Evolutionary conservation across 495 filamentous ascomycete species (phyloP).

Genomic region (Gamarada debralockiae): DNA sequence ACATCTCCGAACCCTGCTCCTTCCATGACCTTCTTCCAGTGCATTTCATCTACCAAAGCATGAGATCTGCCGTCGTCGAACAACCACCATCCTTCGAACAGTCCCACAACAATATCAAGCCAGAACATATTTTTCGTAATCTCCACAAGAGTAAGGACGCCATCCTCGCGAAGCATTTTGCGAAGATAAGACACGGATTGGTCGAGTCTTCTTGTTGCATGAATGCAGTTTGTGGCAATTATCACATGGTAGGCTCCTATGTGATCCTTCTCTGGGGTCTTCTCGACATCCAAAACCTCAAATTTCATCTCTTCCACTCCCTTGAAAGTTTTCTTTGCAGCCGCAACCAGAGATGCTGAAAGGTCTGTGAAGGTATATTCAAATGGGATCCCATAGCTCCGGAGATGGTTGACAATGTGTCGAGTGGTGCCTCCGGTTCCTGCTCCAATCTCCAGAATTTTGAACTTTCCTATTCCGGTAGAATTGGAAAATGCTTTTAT

Average conservation of each 20-base stretch:
- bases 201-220: constrained; percentile 46
- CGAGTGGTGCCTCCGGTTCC: constrained; percentile 40
- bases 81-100: constrained; percentile 50
- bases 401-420: constrained; percentile 15
- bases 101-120: constrained; percentile 38
- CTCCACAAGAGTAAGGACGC: constrained; percentile 13
- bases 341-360: constrained; percentile 44
- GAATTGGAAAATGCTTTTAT: constrained; percentile 27
- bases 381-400: constrained; percentile 25
- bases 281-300: constrained; percentile 42
- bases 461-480: too few species aligned
- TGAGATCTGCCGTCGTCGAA: constrained; percentile 44
- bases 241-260: constrained; percentile 50
- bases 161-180: constrained; percentile 20
- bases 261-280: constrained; percentile 31
- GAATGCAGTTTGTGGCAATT: constrained; percentile 44
- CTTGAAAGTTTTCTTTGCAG: constrained; percentile 41
- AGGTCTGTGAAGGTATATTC: constrained; percentile 49
- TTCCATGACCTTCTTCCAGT: constrained; percentile 38
- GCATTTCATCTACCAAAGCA: constrained; percentile 30
- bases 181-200: constrained; percentile 41
- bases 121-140: constrained; percentile 28
- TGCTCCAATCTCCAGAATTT: constrained; percentile 47
- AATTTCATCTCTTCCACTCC: constrained; percentile 23
- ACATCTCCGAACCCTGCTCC: constrained; percentile 41